phyloP scores from a whole-genome alignment of 2,329 filamentous ascomycete genomes.

The Aspergillus amoenus region DNA sequence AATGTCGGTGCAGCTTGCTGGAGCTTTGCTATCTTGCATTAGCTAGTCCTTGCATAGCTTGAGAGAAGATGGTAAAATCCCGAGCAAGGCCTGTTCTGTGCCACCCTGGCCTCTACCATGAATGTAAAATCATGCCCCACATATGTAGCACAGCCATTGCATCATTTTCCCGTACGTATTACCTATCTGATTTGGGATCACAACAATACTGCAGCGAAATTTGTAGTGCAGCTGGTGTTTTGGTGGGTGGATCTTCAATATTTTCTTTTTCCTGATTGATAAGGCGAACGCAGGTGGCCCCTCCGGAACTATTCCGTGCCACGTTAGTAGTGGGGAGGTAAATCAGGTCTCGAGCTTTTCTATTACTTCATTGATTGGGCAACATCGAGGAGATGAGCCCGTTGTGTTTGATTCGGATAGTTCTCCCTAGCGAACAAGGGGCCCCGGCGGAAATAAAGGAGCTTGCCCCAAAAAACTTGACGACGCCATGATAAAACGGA shows the following conservation, averaged over 20 bases:
- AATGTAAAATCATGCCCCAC: constrained; percentile 10
- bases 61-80: constrained; percentile 17
- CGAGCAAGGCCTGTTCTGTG: constrained; percentile 15
- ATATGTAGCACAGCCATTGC: constrained; percentile 2
- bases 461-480: constrained; percentile 6
- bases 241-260: constrained; percentile 8
- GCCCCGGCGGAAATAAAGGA: constrained; percentile 5
- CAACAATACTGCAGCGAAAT: background rate
- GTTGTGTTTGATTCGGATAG: background rate
- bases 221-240: background rate
- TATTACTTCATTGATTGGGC: background rate
- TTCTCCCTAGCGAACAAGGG: constrained; percentile 9
- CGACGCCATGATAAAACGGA: constrained; percentile 2
- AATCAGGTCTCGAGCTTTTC: constrained; percentile 5
- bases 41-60: constrained; percentile 21
- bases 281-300: constrained; percentile 14
- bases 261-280: constrained; percentile 14
- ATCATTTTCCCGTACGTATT: background rate
- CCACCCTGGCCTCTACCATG: constrained; percentile 7
- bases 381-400: background rate
- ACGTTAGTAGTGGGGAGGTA: constrained; percentile 9
- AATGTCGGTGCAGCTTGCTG: constrained; percentile 18
- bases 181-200: background rate
- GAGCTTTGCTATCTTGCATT: constrained; percentile 25
- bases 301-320: constrained; percentile 8